Evolutionary conservation across 768 basidiomycete genomes (phyloP).

Genomic region (Kwoniella europaea): DNA sequence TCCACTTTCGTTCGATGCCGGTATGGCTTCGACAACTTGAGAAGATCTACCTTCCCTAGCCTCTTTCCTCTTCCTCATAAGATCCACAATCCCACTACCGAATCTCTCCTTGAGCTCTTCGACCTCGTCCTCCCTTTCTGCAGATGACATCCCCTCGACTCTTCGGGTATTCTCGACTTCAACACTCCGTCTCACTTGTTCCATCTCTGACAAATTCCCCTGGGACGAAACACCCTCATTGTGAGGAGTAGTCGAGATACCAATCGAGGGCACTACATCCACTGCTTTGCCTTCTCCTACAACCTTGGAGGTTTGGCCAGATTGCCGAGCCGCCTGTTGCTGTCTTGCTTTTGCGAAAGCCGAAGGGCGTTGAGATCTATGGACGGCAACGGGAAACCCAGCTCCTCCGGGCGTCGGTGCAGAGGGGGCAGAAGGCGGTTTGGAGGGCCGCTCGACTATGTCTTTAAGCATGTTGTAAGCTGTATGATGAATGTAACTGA

Average conservation of each 20-base stretch:
- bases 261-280: slow-evolving; percentile 9
- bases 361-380: slow-evolving; percentile 36
- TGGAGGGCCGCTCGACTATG: slow-evolving; percentile 38
- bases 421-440: slow-evolving; percentile 28
- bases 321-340: slow-evolving; percentile 8
- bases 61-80: slow-evolving; percentile 66
- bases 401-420: slow-evolving; percentile 6
- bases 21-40: slow-evolving; percentile 3
- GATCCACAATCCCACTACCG: slow-evolving; percentile 69
- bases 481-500: not conserved
- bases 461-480: slow-evolving; percentile 33
- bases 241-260: not conserved
- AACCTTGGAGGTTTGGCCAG: not conserved
- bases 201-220: slow-evolving; percentile 60
- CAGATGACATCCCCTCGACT: slow-evolving; percentile 72
- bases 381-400: slow-evolving; percentile 29
- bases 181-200: slow-evolving; percentile 62
- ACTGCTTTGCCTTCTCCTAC: slow-evolving; percentile 23
- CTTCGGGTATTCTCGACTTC: slow-evolving; percentile 68
- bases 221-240: not conserved
- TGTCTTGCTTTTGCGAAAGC: slow-evolving; percentile 28
- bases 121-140: slow-evolving; percentile 71
- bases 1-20: slow-evolving; percentile 5
- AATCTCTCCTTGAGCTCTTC: slow-evolving; percentile 73
- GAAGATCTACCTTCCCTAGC: slow-evolving; percentile 59